A percentile compares a stretch with the other conserved stretches of the same genome.
Conservation (phyloP, 768 basidiomycete genomes). For the Rhodotorula kratochvilovae region DNA sequence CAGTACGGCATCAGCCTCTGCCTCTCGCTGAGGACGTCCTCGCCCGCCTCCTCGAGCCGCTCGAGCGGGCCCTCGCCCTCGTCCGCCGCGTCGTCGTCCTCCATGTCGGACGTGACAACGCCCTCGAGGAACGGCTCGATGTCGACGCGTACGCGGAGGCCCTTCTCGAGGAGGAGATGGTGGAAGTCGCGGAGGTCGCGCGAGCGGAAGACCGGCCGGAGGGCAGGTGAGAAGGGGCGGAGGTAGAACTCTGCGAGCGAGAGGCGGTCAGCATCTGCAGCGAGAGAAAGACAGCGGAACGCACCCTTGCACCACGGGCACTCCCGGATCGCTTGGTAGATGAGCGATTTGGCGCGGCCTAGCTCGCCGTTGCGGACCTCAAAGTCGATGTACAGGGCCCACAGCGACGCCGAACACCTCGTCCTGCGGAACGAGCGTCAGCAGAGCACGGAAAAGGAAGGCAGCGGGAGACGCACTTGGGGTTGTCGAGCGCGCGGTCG, state of each 20-base stretch:
- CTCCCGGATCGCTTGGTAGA: constrained; percentile 47
- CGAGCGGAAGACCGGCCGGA: constrained; percentile 47
- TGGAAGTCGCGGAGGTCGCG: constrained; percentile 48
- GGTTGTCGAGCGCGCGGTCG: constrained; percentile 45
- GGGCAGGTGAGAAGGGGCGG: constrained; percentile 46
- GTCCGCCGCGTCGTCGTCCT: constrained; percentile 18
- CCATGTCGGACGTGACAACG: constrained; percentile 27
- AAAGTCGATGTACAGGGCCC: constrained; percentile 50
- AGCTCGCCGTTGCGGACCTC: constrained; percentile 45
- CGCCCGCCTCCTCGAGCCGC: constrained; percentile 39
- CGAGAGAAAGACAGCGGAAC: neutral
- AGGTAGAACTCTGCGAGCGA: constrained; percentile 47
- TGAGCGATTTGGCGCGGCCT: constrained; percentile 46
- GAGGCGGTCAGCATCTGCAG: too few species aligned
- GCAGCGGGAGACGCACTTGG: constrained; percentile 1
- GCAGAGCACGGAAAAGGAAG: neutral
- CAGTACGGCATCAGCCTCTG: constrained; percentile 47
- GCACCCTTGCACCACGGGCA: constrained; percentile 49
- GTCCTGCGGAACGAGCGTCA: constrained; percentile 37
- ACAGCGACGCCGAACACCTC: constrained; percentile 45
- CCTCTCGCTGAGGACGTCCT: constrained; percentile 44
- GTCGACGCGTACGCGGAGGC: constrained; percentile 46
- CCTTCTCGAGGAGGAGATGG: constrained; percentile 49
- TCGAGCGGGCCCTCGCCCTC: constrained; percentile 19
- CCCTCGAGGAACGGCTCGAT: constrained; percentile 45